Percentiles rank a stretch among this genome's conserved stretches.
Evolutionary conservation across 2,329 filamentous ascomycete genomes (phyloP).

Genomic region (Hymenoscyphus linearis): DNA sequence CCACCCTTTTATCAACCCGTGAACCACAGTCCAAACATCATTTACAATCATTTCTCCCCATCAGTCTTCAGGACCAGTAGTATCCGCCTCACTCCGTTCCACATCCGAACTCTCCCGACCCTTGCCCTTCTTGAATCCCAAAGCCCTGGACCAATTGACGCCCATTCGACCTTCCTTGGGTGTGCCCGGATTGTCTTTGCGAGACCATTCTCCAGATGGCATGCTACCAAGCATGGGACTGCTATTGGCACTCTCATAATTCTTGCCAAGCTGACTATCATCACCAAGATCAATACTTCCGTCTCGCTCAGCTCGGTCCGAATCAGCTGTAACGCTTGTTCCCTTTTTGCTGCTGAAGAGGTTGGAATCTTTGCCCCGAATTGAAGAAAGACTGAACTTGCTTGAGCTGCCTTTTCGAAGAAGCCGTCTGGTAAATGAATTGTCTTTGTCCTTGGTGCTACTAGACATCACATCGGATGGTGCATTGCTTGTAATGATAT

Average conservation of each 20-base stretch:
- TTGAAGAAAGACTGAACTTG: conserved; percentile 59
- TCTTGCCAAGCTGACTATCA: conserved; percentile 45
- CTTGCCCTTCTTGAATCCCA: conserved; percentile 29
- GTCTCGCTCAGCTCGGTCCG: conserved; percentile 52
- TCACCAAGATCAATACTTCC: conserved; percentile 49
- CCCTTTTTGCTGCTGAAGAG: conserved; percentile 52
- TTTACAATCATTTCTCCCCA: neutral
- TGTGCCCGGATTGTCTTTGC: conserved; percentile 34
- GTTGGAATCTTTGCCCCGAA: conserved; percentile 46
- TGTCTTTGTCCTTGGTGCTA: conserved; percentile 43
- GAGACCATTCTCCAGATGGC: conserved; percentile 39
- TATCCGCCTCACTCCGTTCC: conserved; percentile 29
- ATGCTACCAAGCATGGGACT: conserved; percentile 51
- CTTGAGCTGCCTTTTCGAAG: conserved; percentile 61
- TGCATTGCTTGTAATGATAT: conserved; percentile 51
- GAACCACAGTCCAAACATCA: neutral
- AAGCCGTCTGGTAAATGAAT: conserved; percentile 47
- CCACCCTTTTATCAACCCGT: too few relatives aligned
- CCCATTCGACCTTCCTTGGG: neutral
- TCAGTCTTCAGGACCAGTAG: conserved; percentile 28
- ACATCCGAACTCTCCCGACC: conserved; percentile 29
- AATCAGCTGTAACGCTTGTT: conserved; percentile 46
- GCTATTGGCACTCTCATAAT: conserved; percentile 51
- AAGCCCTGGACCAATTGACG: conserved; percentile 26
- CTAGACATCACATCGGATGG: conserved; percentile 46